Evolutionary conservation across 139 green algal species (phyloP), one percentile per base, ranked within the genome.

Genomic region (Microglena sp.): DNA sequence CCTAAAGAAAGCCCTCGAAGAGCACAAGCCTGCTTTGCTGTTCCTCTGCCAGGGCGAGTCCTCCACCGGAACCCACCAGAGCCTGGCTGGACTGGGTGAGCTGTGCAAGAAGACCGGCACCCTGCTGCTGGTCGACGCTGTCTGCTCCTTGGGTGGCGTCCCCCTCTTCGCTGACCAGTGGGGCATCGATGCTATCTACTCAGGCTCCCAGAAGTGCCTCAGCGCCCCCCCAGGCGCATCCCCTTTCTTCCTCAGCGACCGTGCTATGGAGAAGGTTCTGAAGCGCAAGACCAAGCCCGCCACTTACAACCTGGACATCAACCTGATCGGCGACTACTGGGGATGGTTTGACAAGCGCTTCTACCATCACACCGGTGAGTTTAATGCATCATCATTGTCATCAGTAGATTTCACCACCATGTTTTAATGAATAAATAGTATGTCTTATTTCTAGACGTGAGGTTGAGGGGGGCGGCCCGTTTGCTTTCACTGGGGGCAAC

Each of bases 71-170:
- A 84, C 76, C 2, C 79, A 84, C 44, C 73, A 80, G 67, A 72
- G 31, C 28, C 65, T 81, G 44, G 69, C 79, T 11, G 90, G 90
- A 15, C 60, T 96, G 60, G 89, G 90, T 22, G 85, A 94, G 53
- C 59, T 91, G 43, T 96, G 90, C 79, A 70, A 78, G 22, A 67
- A 73, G 33, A 84, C 84, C 29, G 84, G 81, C 73, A 87, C 85
- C 1, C 80, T 97, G 77, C 81, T 97, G 69, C 81, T 96, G 64
- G 87, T 97, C 40, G 91, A 97, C 86, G 92, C 91, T 1, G 91
- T 97, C 33, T 92, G 86, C 84, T 86, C 82, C 0, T 76, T 96
- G 68, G 73, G 68, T 28, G 59, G 59, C 11, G 59, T 66, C 8
- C 59, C 59, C 8, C 6, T 72, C 31, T 84, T 85, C 61, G 76